Percentiles rank a stretch among this genome's conserved stretches.
phyloP scores from a whole-genome alignment of 2,329 filamentous ascomycete genomes.

The Chaetothyriales sp. region DNA sequence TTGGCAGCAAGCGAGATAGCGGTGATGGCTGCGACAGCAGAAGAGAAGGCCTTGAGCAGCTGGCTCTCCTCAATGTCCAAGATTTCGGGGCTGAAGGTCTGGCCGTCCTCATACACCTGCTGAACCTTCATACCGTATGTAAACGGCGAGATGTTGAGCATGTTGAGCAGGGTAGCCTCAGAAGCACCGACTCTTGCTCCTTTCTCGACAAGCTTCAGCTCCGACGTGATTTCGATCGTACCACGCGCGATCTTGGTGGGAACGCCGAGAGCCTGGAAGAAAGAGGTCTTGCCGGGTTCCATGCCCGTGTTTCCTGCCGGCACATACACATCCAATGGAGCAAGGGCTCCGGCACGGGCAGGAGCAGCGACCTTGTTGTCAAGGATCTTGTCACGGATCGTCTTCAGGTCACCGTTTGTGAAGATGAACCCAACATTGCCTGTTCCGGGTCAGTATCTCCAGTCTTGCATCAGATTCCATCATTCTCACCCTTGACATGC shows the following conservation, averaged over 20 bases:
- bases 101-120: conserved; percentile 96
- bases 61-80: conserved; percentile 92
- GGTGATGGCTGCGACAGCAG: conserved; percentile 75
- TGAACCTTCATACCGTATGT: conserved; percentile 95
- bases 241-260: conserved; percentile 99
- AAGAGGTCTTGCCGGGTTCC: conserved; percentile 99
- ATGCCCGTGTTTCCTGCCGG: conserved; percentile 99
- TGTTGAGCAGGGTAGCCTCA: conserved; percentile 96
- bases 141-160: conserved; percentile 99
- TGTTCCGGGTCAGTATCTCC: conserved; percentile 18
- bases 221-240: conserved; percentile 99
- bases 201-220: conserved; percentile 94
- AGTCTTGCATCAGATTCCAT: conserved; percentile 1
- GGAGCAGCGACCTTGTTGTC: conserved; percentile 95
- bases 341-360: conserved; percentile 92
- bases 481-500: conserved; percentile 60
- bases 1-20: conserved; percentile 80
- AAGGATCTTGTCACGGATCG: conserved; percentile 83
- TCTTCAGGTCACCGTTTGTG: conserved; percentile 94
- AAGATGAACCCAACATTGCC: conserved; percentile 99
- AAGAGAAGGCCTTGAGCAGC: conserved; percentile 69
- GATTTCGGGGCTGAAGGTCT: conserved; percentile 73
- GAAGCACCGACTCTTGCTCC: conserved; percentile 92
- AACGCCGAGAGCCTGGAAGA: conserved; percentile 99
- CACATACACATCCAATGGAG: conserved; percentile 83